Base-by-base conservation (phyloP, 768 basidiomycete species). In the Xerocomellus chrysenteron region DNA sequence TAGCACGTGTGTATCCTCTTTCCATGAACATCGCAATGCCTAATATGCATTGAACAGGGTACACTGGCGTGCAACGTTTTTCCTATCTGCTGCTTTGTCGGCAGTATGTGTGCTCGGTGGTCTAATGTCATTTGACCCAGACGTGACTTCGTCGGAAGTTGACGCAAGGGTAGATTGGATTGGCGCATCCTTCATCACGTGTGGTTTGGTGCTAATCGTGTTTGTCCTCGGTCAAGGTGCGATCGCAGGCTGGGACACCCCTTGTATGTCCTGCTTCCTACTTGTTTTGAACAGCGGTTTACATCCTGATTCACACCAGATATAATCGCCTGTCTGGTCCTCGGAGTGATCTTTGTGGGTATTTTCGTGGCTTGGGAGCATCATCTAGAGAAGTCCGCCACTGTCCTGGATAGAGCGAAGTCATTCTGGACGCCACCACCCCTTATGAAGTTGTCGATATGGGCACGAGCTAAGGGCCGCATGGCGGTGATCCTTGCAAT, bases 211-310 rank as follows among this genome's bases (percentile, higher is more conserved):
- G 2, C 71, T 93, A 0, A 76, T 94, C 58, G 78, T 87, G 9
- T 93, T 92, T 62, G 84, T 86, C 0, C 79, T 94, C 4, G 83
- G 85, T 47, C 82, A 89, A 59, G 89, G 84, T 7, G 78, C 78
- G n/a, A 72, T 77, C 17, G 86, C 83, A 4, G 80, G 82, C 10
- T 92, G 88, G 88, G 72, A 68, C 11, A 86, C 86, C 5, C 61
- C 74, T 5, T 83, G 83, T 85, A 59, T 55, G 82, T 59, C 0
- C 17, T 28, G 30, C 26, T 17, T 40, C 21, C 26, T 43, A 14
- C 48, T 39, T 39, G 7, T 45, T 35, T 39, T 19, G 21, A 62
- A 65, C 26, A 69, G 70, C 71, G 41, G n/a, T 68, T 58, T 39
- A 43, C 52, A 50, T 41, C 4, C 39, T 60, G 35, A 52, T 50